phyloP scores from a whole-genome alignment of 1,139 yeast genomes.

The Saccharomycopsis hybrid region DNA sequence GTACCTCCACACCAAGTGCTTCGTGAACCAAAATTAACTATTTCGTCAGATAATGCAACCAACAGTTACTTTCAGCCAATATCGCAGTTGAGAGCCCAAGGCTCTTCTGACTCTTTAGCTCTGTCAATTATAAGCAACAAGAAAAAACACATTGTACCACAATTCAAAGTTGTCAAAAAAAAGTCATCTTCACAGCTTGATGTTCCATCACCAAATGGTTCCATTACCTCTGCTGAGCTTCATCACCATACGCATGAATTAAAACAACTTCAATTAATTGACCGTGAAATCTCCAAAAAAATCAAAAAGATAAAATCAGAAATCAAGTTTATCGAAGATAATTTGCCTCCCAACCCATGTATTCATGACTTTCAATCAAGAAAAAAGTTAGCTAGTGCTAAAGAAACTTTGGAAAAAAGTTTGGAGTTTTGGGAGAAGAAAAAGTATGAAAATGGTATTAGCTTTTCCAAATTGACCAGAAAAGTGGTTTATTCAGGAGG shows the following conservation, averaged over 20 bases:
- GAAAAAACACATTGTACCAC: conserved; percentile 7
- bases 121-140: conserved; percentile 6
- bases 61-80: too few relatives aligned
- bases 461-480: conserved; percentile 18
- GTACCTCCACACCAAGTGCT: too few relatives aligned
- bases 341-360: conserved; percentile 22
- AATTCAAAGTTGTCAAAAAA: conserved; percentile 18
- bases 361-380: conserved; percentile 21
- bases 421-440: conserved; percentile 23
- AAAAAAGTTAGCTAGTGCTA: conserved; percentile 19
- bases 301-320: conserved; percentile 21
- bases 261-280: conserved; percentile 20
- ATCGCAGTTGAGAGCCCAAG: too few relatives aligned
- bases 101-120: too few relatives aligned
- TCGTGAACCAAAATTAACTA: too few relatives aligned
- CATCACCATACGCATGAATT: conserved; percentile 13
- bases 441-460: conserved; percentile 22
- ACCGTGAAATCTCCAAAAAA: conserved; percentile 18
- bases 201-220: conserved; percentile 5
- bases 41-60: too few relatives aligned
- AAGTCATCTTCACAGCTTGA: background rate
- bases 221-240: background rate
- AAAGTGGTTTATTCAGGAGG: conserved; percentile 22
- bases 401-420: conserved; percentile 17
- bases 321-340: conserved; percentile 20